Evolutionary conservation across 1,284 basidiomycete genomes (phyloP), one percentile per base, ranked within the genome.

Genomic region (Rhodotorula sp.): DNA sequence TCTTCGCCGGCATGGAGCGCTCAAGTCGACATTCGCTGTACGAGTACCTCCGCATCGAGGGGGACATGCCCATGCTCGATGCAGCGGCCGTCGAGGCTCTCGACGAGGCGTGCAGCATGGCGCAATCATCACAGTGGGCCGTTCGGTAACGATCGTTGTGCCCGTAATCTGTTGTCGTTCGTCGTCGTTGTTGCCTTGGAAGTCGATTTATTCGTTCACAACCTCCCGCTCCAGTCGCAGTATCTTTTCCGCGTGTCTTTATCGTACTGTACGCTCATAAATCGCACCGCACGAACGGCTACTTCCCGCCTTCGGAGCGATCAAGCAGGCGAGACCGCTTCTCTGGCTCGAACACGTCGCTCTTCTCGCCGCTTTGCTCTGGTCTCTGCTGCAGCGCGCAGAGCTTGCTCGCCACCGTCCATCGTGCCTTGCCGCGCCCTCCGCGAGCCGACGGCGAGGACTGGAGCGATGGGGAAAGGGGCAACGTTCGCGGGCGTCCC

Each of bases 401-500:
- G 13, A 44, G 2, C 5, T 17, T 44, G 39, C 39, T 44, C 39
- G 13, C 39, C 11, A 15, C 39, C 39, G 39, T 44, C 39, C 19
- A 44, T 36, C 39, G 39, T 17, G 39, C 39, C 19, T 44, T 44
- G 39, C 19, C 39, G 19, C 39, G 39, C 39, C 39, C 39, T 10
- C 39, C 39, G 19, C 39, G 39, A 44, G 39, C 39, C 51, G 27
- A n/a, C 29, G 27, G 11, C 29, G 44, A 30, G 44, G 47, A 27
- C n/a, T 44, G 39, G n/a, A 17, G 24, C 34, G 39, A 59, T 49
- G 44, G 22, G 58, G 17, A n/a, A 54, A 11, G 30, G 54, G 1
- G 70, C 58, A 10, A 53, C 47, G 19, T 22, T 72, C 39, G 22
- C 55, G 27, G 72, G 72, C 17, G 52, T 73, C 32, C 69, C 73